These are phyloP conservation scores for Patellifolia procumbens DNA, from an alignment of 179 eudicot genomes.

Conservation along the genomic window DNA sequence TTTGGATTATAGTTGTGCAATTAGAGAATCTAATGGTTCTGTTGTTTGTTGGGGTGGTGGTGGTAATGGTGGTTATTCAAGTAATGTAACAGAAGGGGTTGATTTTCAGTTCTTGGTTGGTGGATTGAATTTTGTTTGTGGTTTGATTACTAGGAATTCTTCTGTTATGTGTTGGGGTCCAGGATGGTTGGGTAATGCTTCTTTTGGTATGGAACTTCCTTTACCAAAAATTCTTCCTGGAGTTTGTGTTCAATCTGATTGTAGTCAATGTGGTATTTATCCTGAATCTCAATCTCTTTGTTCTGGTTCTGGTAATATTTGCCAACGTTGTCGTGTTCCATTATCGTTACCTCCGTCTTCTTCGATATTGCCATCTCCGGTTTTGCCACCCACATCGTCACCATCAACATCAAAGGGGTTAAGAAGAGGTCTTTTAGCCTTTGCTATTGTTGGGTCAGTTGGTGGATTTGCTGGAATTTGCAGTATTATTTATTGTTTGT, in stretches of 20 bases:
- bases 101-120: constrained; percentile 67
- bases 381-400: constrained; percentile 14
- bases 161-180: constrained; percentile 90
- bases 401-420: constrained; percentile 42
- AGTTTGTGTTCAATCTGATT: constrained; percentile 61
- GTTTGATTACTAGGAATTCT: constrained; percentile 54
- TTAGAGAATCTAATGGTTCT: constrained; percentile 46
- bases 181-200: constrained; percentile 53
- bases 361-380: constrained; percentile 22
- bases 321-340: constrained; percentile 39
- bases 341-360: constrained; percentile 8
- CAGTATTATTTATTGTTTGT: constrained; percentile 59
- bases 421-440: constrained; percentile 60
- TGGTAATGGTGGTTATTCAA: constrained; percentile 39
- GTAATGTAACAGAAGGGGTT: constrained; percentile 32
- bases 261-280: constrained; percentile 61
- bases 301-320: constrained; percentile 61
- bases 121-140: constrained; percentile 69
- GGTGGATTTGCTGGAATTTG: constrained; percentile 72
- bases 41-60: constrained; percentile 93
- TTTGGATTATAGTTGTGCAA: constrained; percentile 60
- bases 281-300: constrained; percentile 69
- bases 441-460: constrained; percentile 75
- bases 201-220: constrained; percentile 36
- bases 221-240: constrained; percentile 66